These are phyloP conservation scores for Zopfia rhizophila DNA, from an alignment of 2,329 filamentous ascomycete species.

Conservation along the genomic window DNA sequence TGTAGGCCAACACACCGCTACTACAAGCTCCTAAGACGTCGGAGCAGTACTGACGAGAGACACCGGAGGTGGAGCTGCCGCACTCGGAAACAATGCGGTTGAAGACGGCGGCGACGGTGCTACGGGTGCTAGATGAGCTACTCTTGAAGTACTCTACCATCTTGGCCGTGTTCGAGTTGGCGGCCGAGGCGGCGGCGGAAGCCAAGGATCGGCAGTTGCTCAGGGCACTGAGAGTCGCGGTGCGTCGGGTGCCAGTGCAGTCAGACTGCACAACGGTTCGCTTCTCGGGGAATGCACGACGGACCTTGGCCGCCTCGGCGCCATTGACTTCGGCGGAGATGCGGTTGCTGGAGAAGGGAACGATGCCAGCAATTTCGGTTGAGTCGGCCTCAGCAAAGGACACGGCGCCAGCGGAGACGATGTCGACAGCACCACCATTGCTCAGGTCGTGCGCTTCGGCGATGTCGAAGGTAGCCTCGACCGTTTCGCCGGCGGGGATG, in stretches of 20 bases:
- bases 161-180: constrained; percentile 58
- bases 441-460: constrained; percentile 65
- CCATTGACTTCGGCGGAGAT: constrained; percentile 67
- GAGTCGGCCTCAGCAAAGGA: constrained; percentile 64
- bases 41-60: constrained; percentile 66
- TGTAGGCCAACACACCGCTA: constrained; percentile 67
- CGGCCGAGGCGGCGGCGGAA: constrained; percentile 60
- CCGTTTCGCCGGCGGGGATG: constrained; percentile 57
- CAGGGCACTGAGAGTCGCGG: constrained; percentile 61
- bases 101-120: constrained; percentile 63
- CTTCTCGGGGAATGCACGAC: constrained; percentile 60
- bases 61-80: constrained; percentile 59
- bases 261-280: constrained; percentile 64
- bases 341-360: constrained; percentile 68
- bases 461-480: constrained; percentile 64
- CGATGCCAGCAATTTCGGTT: constrained; percentile 63
- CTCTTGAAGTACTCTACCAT: constrained; percentile 73
- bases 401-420: constrained; percentile 66
- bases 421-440: constrained; percentile 61
- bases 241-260: constrained; percentile 61
- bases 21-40: constrained; percentile 65
- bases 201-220: constrained; percentile 64
- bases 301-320: constrained; percentile 60
- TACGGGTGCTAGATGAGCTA: constrained; percentile 56
- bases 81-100: constrained; percentile 66